Percentiles rank a stretch among this genome's conserved stretches.
Evolutionary conservation across 2,329 filamentous ascomycete genomes (phyloP).

Genomic region (Fusarium chuoi): DNA sequence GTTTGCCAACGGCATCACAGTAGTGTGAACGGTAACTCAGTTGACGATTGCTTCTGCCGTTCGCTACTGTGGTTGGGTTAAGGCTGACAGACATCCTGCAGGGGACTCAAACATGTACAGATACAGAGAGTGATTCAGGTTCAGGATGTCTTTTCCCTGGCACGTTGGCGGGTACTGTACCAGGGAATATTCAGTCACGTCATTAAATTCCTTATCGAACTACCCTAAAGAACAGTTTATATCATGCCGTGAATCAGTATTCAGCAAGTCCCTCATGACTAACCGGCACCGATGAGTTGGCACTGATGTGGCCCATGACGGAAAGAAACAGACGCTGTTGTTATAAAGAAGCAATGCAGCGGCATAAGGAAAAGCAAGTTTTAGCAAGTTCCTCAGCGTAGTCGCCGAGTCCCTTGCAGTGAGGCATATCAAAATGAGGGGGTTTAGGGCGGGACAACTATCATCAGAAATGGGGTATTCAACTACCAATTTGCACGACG

Average conservation of each 20-base stretch:
- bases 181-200: constrained; percentile 1
- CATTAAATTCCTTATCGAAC: not conserved
- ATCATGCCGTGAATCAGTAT: not conserved
- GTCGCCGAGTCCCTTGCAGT: constrained; percentile 19
- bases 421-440: not conserved
- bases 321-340: not conserved
- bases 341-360: not conserved
- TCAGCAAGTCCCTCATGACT: not conserved
- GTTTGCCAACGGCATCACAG: constrained; percentile 7
- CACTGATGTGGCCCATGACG: not conserved
- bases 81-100: constrained; percentile 4
- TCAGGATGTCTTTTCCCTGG: not conserved
- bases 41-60: constrained; percentile 1
- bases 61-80: not conserved
- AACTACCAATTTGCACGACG: not conserved
- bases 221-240: not conserved
- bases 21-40: constrained; percentile 8
- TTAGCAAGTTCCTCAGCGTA: not conserved
- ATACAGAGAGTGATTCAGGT: not conserved
- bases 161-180: not conserved
- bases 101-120: not conserved
- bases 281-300: not conserved
- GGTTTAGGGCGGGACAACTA: not conserved
- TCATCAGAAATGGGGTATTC: not conserved
- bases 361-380: constrained; percentile 22